Conservation (phyloP, 2,329 filamentous ascomycete genomes). For the Pseudogymnoascus sp. region DNA sequence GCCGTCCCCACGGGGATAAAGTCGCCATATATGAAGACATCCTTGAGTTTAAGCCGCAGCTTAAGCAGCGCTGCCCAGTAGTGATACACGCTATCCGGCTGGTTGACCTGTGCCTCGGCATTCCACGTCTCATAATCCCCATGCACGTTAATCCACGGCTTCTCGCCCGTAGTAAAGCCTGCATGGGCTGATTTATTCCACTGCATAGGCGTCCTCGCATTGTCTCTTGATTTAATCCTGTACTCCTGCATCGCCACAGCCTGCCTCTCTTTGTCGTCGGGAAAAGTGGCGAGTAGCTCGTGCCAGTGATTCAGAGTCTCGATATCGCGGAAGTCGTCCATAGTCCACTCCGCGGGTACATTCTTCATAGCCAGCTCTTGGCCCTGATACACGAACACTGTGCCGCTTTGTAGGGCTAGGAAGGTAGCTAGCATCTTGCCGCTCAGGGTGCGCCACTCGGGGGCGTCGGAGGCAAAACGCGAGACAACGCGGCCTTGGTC, state of each 20-base stretch:
- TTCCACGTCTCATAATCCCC: constrained; percentile 57
- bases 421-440: constrained; percentile 49
- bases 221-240: constrained; percentile 56
- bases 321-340: constrained; percentile 62
- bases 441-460: constrained; percentile 34
- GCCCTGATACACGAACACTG: constrained; percentile 52
- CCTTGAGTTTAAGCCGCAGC: constrained; percentile 50
- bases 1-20: constrained; percentile 47
- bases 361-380: constrained; percentile 54
- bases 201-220: constrained; percentile 64
- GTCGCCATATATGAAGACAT: constrained; percentile 60
- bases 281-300: constrained; percentile 26
- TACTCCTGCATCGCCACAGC: constrained; percentile 39
- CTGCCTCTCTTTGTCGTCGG: constrained; percentile 33
- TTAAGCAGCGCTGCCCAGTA: constrained; percentile 55
- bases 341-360: constrained; percentile 47
- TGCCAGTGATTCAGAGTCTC: constrained; percentile 47
- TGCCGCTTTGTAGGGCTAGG: constrained; percentile 43
- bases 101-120: constrained; percentile 43
- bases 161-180: constrained; percentile 52
- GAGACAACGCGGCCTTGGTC: constrained; percentile 46
- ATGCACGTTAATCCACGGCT: constrained; percentile 65
- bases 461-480: constrained; percentile 36
- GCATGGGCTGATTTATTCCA: constrained; percentile 54
- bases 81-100: constrained; percentile 45